These are phyloP conservation scores for Colletotrichum zoysiae DNA, from an alignment of 2,329 filamentous ascomycete species.

Conservation along the genomic window DNA sequence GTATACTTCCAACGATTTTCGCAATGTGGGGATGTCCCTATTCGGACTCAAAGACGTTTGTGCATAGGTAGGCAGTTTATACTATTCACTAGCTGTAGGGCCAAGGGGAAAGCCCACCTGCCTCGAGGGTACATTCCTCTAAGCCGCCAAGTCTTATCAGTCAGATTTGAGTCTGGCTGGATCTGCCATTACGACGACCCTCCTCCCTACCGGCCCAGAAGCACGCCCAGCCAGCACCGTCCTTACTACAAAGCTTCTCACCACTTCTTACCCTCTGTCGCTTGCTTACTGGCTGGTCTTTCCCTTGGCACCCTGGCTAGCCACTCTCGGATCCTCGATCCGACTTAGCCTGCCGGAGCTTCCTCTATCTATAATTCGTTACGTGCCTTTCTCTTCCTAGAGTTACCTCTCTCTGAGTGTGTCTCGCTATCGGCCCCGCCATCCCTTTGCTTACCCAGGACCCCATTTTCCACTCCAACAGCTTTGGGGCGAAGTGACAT, in stretches of 20 bases:
- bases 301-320: conserved; percentile 24
- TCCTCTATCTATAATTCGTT: conserved; percentile 28
- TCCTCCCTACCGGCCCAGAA: conserved; percentile 24
- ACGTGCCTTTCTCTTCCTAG: conserved; percentile 23
- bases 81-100: conserved; percentile 11
- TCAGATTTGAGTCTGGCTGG: conserved; percentile 5
- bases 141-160: conserved; percentile 33
- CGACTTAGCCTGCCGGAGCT: conserved; percentile 39
- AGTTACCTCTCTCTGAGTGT: conserved; percentile 22
- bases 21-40: conserved; percentile 34
- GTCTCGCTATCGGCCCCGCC: conserved; percentile 15
- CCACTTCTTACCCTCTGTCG: conserved; percentile 10
- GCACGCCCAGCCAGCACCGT: conserved; percentile 17
- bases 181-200: conserved; percentile 28
- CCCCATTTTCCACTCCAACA: conserved; percentile 18
- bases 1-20: conserved; percentile 15
- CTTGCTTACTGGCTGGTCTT: conserved; percentile 5
- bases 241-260: conserved; percentile 5
- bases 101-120: conserved; percentile 26
- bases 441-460: conserved; percentile 39
- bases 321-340: conserved; percentile 36
- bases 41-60: conserved; percentile 15
- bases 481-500: conserved; percentile 23
- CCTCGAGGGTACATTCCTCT: conserved; percentile 9
- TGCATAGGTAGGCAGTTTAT: not conserved